phyloP scores from a whole-genome alignment of 1,284 basidiomycete species.

The Marasmius tenuissimus region DNA sequence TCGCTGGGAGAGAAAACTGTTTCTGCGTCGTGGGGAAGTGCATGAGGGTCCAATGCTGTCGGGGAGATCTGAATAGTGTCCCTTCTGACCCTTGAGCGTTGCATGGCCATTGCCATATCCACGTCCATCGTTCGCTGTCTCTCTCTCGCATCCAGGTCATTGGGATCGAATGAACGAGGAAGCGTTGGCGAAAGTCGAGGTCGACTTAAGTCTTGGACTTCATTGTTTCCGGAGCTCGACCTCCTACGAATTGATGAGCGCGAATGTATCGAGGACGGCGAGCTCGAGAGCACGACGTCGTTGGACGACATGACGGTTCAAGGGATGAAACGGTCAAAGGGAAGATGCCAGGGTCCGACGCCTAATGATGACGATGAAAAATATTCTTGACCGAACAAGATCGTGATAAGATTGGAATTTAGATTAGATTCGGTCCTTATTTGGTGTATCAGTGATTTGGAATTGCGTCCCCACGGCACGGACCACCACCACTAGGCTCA shows the following conservation, averaged over 20 bases:
- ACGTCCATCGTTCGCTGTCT: slow-evolving; percentile 84
- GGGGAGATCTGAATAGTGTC: slow-evolving; percentile 52
- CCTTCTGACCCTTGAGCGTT: slow-evolving; percentile 73
- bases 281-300: slow-evolving; percentile 30
- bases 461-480: too few relatives aligned
- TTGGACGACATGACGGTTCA: neutral
- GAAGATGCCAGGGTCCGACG: too few relatives aligned
- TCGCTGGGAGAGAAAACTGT: slow-evolving; percentile 41
- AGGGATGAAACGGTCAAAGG: neutral
- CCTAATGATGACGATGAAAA: too few relatives aligned
- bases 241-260: slow-evolving; percentile 38
- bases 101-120: slow-evolving; percentile 70
- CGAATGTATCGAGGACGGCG: slow-evolving; percentile 43
- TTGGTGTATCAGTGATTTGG: neutral
- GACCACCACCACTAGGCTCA: too few relatives aligned
- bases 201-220: slow-evolving; percentile 41
- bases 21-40: slow-evolving; percentile 19
- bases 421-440: neutral
- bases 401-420: neutral
- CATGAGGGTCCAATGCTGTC: slow-evolving; percentile 21
- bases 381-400: neutral
- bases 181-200: slow-evolving; percentile 66
- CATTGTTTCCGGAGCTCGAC: slow-evolving; percentile 40
- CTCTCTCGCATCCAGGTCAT: slow-evolving; percentile 71
- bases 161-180: slow-evolving; percentile 58